Evolutionary conservation across 331 rosid genomes (phyloP).

Genomic region (Malus hybrid): DNA sequence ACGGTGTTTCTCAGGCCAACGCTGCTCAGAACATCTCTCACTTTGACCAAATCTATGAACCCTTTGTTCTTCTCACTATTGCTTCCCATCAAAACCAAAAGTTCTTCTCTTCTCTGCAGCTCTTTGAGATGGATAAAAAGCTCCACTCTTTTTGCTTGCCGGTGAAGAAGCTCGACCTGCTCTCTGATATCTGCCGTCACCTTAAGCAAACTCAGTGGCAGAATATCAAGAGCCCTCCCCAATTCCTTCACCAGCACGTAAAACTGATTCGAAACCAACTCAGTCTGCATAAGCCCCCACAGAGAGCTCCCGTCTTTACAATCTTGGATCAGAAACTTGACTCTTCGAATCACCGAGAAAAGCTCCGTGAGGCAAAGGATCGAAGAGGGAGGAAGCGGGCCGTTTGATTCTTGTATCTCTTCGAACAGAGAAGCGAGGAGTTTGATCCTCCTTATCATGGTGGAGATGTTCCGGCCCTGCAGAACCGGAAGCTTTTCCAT

Average conservation of each 20-base stretch:
- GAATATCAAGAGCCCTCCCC: constrained; percentile 79
- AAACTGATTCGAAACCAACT: constrained; percentile 56
- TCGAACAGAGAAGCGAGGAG: constrained; percentile 82
- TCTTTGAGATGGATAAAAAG: constrained; percentile 44
- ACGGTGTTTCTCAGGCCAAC: constrained; percentile 53
- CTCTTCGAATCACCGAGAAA: constrained; percentile 65
- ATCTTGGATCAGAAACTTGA: constrained; percentile 52
- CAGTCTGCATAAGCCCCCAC: constrained; percentile 68
- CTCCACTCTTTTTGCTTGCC: constrained; percentile 62
- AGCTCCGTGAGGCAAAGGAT: constrained; percentile 82
- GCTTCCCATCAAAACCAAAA: constrained; percentile 55
- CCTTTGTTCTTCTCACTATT: constrained; percentile 46
- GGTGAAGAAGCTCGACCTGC: constrained; percentile 83
- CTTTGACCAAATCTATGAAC: constrained; percentile 41
- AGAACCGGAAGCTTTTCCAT: constrained; percentile 49
- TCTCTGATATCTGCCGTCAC: constrained; percentile 60
- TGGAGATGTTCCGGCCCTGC: constrained; percentile 50
- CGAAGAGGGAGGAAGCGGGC: constrained; percentile 70
- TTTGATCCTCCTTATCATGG: constrained; percentile 76
- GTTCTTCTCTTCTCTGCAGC: constrained; percentile 49
- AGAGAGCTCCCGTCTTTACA: constrained; percentile 65
- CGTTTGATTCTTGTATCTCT: constrained; percentile 59
- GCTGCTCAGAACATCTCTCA: constrained; percentile 48
- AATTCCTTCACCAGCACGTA: constrained; percentile 66
- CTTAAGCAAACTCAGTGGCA: constrained; percentile 72